These are phyloP conservation scores for Cardiospermum halicacabum DNA, from an alignment of 345 rosid genomes.

Conservation along the genomic window DNA sequence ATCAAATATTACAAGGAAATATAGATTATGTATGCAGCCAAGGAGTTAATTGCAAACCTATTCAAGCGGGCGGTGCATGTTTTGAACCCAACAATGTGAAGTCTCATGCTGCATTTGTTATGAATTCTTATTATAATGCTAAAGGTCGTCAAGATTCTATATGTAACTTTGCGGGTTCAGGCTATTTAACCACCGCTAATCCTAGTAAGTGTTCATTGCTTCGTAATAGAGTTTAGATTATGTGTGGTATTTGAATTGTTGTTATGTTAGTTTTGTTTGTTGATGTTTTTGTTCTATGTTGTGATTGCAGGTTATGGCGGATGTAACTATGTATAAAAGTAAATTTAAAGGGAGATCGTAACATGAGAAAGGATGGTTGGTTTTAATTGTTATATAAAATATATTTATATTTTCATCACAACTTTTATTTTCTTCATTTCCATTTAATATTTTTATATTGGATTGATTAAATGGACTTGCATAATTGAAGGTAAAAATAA, in stretches of 20 bases:
- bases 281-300: not conserved
- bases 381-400: too few species aligned
- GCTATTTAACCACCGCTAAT: slow-evolving; percentile 30
- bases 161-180: slow-evolving; percentile 53
- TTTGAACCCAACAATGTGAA: slow-evolving; percentile 42
- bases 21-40: slow-evolving; percentile 59
- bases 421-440: too few species aligned
- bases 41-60: slow-evolving; percentile 64
- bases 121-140: slow-evolving; percentile 61
- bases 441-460: too few species aligned
- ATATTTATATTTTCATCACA: too few species aligned
- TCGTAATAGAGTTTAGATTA: too few species aligned
- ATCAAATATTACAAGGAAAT: slow-evolving; percentile 45
- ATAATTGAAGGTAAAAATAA: too few species aligned
- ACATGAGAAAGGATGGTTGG: too few species aligned
- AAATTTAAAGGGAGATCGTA: not conserved
- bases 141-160: slow-evolving; percentile 32
- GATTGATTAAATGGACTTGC: too few species aligned
- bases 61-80: slow-evolving; percentile 72
- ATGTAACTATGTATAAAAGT: not conserved
- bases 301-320: slow-evolving; percentile 13
- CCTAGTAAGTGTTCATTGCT: slow-evolving; percentile 65
- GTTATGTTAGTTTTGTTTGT: not conserved
- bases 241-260: too few species aligned
- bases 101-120: slow-evolving; percentile 57